phyloP scores from a whole-genome alignment of 1,284 basidiomycete genomes.

The Heterobasidion occidentale region DNA sequence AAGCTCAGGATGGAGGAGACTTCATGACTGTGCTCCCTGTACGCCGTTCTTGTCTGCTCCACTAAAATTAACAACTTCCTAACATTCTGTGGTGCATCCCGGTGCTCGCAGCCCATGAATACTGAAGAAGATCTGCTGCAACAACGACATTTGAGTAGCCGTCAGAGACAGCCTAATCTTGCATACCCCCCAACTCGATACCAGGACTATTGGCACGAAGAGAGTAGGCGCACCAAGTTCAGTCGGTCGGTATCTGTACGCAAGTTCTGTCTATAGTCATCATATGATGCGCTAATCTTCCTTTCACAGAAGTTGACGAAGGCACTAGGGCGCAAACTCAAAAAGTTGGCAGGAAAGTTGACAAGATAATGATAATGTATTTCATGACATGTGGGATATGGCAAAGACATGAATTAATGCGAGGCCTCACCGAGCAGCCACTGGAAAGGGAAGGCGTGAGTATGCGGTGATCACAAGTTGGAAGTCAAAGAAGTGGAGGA shows the following conservation, averaged over 20 bases:
- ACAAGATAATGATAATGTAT: not conserved
- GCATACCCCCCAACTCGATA: slow-evolving; percentile 4
- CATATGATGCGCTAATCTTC: not conserved
- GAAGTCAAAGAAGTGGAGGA: not conserved
- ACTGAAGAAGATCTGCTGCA: slow-evolving; percentile 22
- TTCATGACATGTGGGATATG: not conserved
- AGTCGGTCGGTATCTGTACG: slow-evolving; percentile 5
- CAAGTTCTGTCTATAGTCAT: too few relatives aligned
- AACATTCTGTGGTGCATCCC: not conserved
- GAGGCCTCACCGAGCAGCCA: not conserved
- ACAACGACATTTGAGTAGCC: slow-evolving; percentile 15
- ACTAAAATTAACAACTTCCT: not conserved
- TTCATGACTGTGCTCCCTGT: slow-evolving; percentile 21
- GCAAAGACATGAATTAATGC: not conserved
- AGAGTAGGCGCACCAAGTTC: not conserved
- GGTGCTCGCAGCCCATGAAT: slow-evolving; percentile 17
- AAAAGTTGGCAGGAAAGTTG: not conserved
- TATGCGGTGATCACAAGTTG: not conserved
- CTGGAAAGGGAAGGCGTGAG: not conserved
- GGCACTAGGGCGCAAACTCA: not conserved
- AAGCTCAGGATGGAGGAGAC: slow-evolving; percentile 12
- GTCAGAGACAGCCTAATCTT: slow-evolving; percentile 5
- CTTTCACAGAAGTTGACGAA: slow-evolving; percentile 3
- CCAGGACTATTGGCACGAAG: not conserved
- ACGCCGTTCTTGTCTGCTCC: not conserved